Base-by-base conservation (phyloP, 176 grass and related monocot genomes). In the Tuctoria greenei region DNA sequence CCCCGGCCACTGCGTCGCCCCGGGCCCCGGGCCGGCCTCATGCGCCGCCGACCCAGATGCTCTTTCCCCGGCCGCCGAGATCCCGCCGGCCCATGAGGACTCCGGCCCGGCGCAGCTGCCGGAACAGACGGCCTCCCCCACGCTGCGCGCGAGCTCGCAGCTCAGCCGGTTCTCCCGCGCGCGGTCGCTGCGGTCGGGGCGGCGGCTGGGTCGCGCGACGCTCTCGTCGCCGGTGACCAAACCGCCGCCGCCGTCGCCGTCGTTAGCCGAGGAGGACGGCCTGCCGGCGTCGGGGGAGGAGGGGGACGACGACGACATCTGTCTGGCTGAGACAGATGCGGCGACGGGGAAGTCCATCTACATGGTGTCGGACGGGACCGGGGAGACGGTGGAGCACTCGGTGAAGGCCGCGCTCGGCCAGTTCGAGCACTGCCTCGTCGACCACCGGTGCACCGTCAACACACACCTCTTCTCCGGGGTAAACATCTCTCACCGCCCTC, bases 311-410 rank as follows among this genome's bases (percentile, higher is more conserved):
- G 44, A 69, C 24, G 91, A 71, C 21, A 26, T 50, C 24, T 70
- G 64, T 38, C 52, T 4, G 0, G 67, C 62, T 4, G 88, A 55
- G 37, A 17, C 27, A 14, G 67, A 52, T 38, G 80, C 69, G 26
- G 46, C 41, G 43, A 79, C 11, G 42, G 74, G 79, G 88, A 98
- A 98, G 60, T 37, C 89, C 67, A 98, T 98, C 81, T 98, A 98
- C 79, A 86, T 98, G 85, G 95, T 98, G 58, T 98, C 95, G 13
- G 95, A 98, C 67, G 91, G 95, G 17, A 94, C 95, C 5, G 95
- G 95, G 20, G 94, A 86, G 85, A 98, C 95, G 50, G 73, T 89
- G 60, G 95, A 98, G 95, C 84, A 98, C 66, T 90, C 95, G 35
- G 95, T 98, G 63, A 94, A 88, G 73, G 87, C 95, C 47, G 95